phyloP scores from a whole-genome alignment of 345 rosid species.

The Aegle marmelos region DNA sequence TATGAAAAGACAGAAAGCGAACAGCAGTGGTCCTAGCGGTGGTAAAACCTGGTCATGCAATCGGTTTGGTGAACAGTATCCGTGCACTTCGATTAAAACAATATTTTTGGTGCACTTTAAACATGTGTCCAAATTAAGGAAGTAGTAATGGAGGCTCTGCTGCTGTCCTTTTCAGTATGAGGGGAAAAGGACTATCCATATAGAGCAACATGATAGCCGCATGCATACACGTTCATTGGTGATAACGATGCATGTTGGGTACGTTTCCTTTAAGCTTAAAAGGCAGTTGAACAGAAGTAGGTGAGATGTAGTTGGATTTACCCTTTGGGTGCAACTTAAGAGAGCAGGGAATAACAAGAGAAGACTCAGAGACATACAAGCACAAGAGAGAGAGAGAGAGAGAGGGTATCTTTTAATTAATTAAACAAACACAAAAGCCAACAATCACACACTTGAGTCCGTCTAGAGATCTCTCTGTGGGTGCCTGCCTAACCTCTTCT shows the following conservation, averaged over 20 bases:
- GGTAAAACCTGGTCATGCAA: background rate
- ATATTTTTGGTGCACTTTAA: background rate
- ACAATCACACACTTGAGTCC: background rate
- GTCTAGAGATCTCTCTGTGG: slow-evolving; percentile 14
- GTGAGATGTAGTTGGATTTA: slow-evolving; percentile 61
- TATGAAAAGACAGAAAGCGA: background rate
- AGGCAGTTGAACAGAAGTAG: slow-evolving; percentile 72
- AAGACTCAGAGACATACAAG: background rate
- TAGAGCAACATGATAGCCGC: background rate
- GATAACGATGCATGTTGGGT: slow-evolving; percentile 36
- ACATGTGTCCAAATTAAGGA: slow-evolving; percentile 6
- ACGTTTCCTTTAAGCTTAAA: slow-evolving; percentile 27
- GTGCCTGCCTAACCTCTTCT: slow-evolving; percentile 51
- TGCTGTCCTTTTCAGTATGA: background rate
- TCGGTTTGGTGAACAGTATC: slow-evolving; percentile 28
- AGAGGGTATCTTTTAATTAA: background rate
- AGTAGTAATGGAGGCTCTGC: background rate
- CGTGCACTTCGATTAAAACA: background rate
- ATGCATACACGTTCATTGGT: slow-evolving; percentile 15
- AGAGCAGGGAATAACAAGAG: background rate
- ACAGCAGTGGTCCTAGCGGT: background rate
- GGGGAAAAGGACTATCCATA: background rate
- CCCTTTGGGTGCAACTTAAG: slow-evolving; percentile 18
- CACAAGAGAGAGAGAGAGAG: too few relatives aligned
- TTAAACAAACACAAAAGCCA: background rate